phyloP scores from a whole-genome alignment of 495 filamentous ascomycete species.

The Aspergillus incahuasiensis region DNA sequence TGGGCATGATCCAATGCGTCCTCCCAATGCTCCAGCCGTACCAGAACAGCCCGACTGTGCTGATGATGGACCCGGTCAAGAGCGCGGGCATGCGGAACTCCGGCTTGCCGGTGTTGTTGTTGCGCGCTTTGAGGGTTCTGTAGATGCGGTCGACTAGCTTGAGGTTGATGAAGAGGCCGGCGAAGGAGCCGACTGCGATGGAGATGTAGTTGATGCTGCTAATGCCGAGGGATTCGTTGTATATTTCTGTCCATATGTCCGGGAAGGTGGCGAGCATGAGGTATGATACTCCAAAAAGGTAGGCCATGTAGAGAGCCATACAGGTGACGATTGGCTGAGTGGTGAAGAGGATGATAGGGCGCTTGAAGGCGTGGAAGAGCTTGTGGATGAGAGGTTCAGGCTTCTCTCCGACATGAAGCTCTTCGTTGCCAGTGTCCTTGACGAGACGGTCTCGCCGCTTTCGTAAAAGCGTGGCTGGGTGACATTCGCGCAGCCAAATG shows the following conservation, averaged over 20 bases:
- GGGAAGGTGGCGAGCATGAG: slow-evolving; percentile 68
- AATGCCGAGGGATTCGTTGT: slow-evolving; percentile 55
- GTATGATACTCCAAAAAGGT: slow-evolving; percentile 68
- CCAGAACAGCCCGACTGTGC: slow-evolving; percentile 61
- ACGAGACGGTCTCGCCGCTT: slow-evolving; percentile 52
- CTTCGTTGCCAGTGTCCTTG: slow-evolving; percentile 57
- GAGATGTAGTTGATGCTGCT: slow-evolving; percentile 67
- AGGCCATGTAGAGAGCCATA: slow-evolving; percentile 60
- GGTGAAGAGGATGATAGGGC: slow-evolving; percentile 51
- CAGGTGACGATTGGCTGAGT: slow-evolving; percentile 58
- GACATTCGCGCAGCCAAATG: slow-evolving; percentile 67
- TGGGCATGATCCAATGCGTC: slow-evolving; percentile 66
- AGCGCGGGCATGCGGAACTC: slow-evolving; percentile 71
- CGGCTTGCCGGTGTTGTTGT: slow-evolving; percentile 52
- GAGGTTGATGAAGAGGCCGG: slow-evolving; percentile 58
- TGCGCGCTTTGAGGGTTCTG: slow-evolving; percentile 55
- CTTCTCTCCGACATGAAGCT: slow-evolving; percentile 61
- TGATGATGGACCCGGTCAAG: slow-evolving; percentile 49
- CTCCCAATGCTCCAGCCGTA: slow-evolving; percentile 69
- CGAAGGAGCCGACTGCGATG: slow-evolving; percentile 63
- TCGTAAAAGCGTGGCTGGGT: slow-evolving; percentile 57
- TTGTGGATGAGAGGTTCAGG: slow-evolving; percentile 37
- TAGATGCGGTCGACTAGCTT: slow-evolving; percentile 64
- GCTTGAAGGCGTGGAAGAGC: slow-evolving; percentile 41
- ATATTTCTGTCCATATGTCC: slow-evolving; percentile 53